Base-by-base conservation (phyloP, 768 basidiomycete species). In the Melanogaster broomeanus region DNA sequence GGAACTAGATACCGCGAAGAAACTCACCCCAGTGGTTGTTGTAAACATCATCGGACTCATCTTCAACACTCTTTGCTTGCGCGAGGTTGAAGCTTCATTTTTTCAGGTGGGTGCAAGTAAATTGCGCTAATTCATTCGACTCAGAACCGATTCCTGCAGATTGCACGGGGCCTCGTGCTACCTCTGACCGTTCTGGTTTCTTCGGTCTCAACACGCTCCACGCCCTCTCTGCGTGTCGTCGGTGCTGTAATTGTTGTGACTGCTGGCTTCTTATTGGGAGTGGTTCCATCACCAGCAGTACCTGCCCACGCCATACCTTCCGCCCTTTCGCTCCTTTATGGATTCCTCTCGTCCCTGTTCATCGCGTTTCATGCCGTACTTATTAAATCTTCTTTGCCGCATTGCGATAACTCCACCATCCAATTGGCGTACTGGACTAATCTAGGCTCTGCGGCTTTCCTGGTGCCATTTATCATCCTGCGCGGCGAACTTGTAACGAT, bases 401-500 rank as follows among this genome's bases (percentile, higher is more conserved):
- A 83, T 58, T 87, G 85, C 64, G 77, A 84, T 56, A 85, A 86
- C 61, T 85, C 82, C 19, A 84, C 86, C 0, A 85, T 87, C 46
- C 77, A 88, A 62, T 75, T 90, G 7, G 86, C 87, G 4, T 90
- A 86, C 77, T 89, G 87, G 86, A 85, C 86, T 15, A 89, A 90
- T 63, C 75, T 77, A 21, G 84, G 86, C 25, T 85, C 85, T 6
- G 87, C 85, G 2, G 48, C 81, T 12, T 68, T 88, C 47, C 71
- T 90, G n/a, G 59, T 82, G 5, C 86, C 86, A 6, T 82, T 84
- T 56, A 79, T 86, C 28, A 45, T 86, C 9, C 57, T 88, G 18
- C 68, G 74, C 41, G 83, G 82, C 22, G 87, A 90, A 69, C 63
- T 71, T 3, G n/a, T n/a, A n/a, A 61, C 60, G 19, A 69, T 68